A percentile compares a stretch with the other conserved stretches of the same genome.
phyloP scores from a whole-genome alignment of 75 land plant genomes.

The Picea sitchensis region DNA sequence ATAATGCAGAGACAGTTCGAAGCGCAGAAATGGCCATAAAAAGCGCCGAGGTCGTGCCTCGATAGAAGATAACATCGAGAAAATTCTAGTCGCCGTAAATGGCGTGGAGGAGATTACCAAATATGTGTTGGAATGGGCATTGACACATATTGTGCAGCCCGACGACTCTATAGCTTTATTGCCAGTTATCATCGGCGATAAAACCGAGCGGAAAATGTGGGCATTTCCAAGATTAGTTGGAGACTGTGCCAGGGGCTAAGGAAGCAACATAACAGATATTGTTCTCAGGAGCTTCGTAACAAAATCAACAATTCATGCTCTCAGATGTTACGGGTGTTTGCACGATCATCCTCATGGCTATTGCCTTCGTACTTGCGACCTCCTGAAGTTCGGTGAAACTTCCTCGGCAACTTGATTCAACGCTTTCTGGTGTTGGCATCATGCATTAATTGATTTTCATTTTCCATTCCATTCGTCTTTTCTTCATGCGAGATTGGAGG shows the following conservation, averaged over 20 bases:
- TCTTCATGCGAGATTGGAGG: no score
- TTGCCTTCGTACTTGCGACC: no score
- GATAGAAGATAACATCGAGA: constrained; percentile 19
- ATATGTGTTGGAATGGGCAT: constrained; percentile 72
- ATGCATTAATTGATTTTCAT: no score
- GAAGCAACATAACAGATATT: constrained; percentile 24
- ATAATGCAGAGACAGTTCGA: no score
- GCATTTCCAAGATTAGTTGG: constrained; percentile 57
- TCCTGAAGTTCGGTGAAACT: no score
- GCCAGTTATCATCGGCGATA: constrained; percentile 46
- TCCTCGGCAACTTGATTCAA: no score
- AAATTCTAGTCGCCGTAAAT: constrained; percentile 71
- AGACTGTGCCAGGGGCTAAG: constrained; percentile 57
- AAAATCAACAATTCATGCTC: constrained; percentile 54
- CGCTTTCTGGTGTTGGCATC: no score
- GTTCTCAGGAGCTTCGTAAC: constrained; percentile 38
- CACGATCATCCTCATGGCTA: no score
- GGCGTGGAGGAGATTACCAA: constrained; percentile 60
- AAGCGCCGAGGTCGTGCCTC: no score
- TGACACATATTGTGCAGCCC: constrained; percentile 77
- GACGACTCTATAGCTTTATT: constrained; percentile 70
- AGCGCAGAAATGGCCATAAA: no score
- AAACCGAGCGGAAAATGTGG: constrained; percentile 42
- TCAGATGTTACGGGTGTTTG: constrained; percentile 19
- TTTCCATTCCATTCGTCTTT: no score